Evolutionary conservation across 179 eudicot species (phyloP), one percentile per base, ranked within the genome.

Genomic region (Amaranthus tricolor): DNA sequence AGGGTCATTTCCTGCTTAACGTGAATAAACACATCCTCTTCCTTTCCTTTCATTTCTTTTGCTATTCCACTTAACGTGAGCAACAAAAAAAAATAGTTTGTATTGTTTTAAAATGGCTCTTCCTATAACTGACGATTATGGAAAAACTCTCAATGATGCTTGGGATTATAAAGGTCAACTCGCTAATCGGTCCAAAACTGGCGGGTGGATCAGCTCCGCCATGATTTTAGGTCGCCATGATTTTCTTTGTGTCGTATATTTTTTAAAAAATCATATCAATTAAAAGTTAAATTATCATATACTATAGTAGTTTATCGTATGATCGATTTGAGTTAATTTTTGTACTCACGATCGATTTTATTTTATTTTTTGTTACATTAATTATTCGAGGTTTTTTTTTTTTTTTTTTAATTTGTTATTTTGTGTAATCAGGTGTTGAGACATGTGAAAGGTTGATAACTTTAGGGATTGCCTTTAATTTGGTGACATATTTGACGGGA

Each of bases 81-180:
- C 7, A 3, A 47, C 0, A 7, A 64, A 66, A 16, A n/a, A 19
- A 19, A 21, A 55, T 13, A 57, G 24, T 0, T 9, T 16, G 52
- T 2, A 11, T 49, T 47, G 19, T 13, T 16, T 17, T 5, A 67
- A 6, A 66, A 82, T 82, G 85, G 76, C 85, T 19, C 86, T 86
- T 19, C 90, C 91, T 24, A 59, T 84, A 71, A 77, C 82, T 7
- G 66, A 74, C 24, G 85, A 79, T 21, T 74, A 69, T 49, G 86
- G 81, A 13, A 83, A 85, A 57, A 80, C 83, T 11, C 80, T 92
- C 73, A 76, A 69, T 0, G 98, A 94, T 82, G 97, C 97, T 65
- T 94, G 95, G 94, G 96, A 94, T 81, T 90, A 86, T 84, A 92
- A 89, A 72, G 95, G 98, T 68, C 85, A 80, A 47, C 93, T 89